Conservation (phyloP, 2,329 filamentous ascomycete species). For the Conoideocrella luteorostrata region DNA sequence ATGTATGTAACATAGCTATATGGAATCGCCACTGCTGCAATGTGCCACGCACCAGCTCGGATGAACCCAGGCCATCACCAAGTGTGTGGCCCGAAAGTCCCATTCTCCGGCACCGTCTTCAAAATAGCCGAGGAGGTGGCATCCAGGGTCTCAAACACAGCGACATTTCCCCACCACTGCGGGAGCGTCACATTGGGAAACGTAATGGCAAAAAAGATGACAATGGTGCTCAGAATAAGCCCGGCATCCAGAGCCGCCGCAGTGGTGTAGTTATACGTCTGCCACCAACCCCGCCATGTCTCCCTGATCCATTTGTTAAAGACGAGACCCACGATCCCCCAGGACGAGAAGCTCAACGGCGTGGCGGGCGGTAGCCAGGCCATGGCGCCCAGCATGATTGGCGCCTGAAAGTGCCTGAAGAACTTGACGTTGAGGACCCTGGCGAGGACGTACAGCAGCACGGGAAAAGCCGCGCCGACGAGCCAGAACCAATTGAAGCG, state of each 20-base stretch:
- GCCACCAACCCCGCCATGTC: conserved; percentile 54
- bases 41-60: too few relatives aligned
- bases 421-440: conserved; percentile 20
- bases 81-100: conserved; percentile 24
- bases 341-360: conserved; percentile 50
- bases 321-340: conserved; percentile 50
- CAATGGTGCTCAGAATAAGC: conserved; percentile 28
- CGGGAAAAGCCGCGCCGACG: conserved; percentile 40
- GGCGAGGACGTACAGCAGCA: conserved; percentile 38
- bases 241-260: conserved; percentile 33
- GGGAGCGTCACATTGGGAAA: conserved; percentile 30
- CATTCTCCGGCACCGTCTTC: conserved; percentile 15
- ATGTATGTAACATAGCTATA: too few relatives aligned
- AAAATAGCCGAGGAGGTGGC: conserved; percentile 16
- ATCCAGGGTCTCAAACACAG: conserved; percentile 29
- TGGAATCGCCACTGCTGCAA: too few relatives aligned
- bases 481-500: conserved; percentile 48
- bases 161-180: conserved; percentile 48
- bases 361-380: conserved; percentile 53
- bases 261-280: conserved; percentile 34
- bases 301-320: conserved; percentile 53
- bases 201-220: conserved; percentile 22
- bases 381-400: conserved; percentile 51
- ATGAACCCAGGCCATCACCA: too few relatives aligned
- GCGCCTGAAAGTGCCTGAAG: conserved; percentile 46